Percentiles rank a stretch among this genome's conserved stretches.
phyloP scores from a whole-genome alignment of 257 asterid genomes.

The Knoxia roxburghii region DNA sequence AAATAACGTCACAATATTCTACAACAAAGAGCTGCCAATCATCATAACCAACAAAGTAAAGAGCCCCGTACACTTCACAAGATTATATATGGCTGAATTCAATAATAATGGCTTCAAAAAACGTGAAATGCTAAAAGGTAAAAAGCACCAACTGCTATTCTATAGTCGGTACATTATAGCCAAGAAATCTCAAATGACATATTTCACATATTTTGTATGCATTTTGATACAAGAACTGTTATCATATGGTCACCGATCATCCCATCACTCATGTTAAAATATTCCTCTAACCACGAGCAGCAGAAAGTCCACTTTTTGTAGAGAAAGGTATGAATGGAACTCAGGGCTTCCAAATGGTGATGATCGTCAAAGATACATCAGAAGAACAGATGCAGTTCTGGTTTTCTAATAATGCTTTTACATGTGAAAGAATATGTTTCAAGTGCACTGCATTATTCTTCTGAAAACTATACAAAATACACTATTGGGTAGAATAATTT shows the following conservation, averaged over 20 bases:
- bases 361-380: too few relatives aligned
- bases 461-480: neutral
- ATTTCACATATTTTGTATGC: neutral
- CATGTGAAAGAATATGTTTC: neutral
- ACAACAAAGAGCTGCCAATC: neutral
- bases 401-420: neutral
- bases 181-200: neutral
- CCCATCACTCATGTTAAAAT: too few relatives aligned
- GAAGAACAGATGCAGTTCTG: slow-evolving; percentile 1
- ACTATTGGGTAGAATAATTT: neutral
- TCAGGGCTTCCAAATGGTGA: too few relatives aligned
- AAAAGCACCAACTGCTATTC: neutral
- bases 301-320: too few relatives aligned
- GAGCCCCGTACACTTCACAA: neutral
- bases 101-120: neutral
- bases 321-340: too few relatives aligned
- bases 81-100: neutral
- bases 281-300: too few relatives aligned
- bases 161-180: neutral
- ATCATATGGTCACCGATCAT: too few relatives aligned
- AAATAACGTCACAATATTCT: neutral
- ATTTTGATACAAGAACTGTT: too few relatives aligned
- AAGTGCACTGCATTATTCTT: neutral
- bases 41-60: neutral
- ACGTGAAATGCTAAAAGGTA: neutral